Evolutionary conservation across 176 grass and related monocot genomes (phyloP).

Genomic region (Saccharum officinarum): DNA sequence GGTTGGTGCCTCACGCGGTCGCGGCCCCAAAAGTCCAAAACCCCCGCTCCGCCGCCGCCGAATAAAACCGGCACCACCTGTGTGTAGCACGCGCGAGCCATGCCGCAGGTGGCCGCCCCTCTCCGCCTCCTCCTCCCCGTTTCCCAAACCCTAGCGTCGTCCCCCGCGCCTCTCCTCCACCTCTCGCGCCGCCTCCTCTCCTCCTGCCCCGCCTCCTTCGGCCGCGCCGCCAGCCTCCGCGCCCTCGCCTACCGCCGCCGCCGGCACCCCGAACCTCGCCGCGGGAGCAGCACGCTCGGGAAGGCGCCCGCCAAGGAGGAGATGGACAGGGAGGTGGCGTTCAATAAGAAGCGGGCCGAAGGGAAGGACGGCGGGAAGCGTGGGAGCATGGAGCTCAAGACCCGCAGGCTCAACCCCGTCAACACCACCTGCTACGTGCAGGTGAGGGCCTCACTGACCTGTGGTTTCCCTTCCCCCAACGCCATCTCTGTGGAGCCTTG

Average conservation of each 20-base stretch:
- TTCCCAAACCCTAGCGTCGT: constrained; percentile 49
- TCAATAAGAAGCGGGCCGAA: constrained; percentile 76
- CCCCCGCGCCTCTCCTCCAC: constrained; percentile 52
- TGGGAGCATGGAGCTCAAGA: constrained; percentile 73
- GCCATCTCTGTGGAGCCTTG: not conserved
- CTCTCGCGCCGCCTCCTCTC: constrained; percentile 40
- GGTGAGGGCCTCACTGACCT: constrained; percentile 26
- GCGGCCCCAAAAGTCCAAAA: constrained; percentile 28
- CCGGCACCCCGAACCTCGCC: constrained; percentile 33
- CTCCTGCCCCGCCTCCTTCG: not conserved
- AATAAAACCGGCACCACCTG: constrained; percentile 28
- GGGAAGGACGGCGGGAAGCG: constrained; percentile 66
- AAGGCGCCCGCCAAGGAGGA: constrained; percentile 38
- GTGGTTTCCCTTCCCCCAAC: not conserved
- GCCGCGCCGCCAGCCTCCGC: constrained; percentile 30
- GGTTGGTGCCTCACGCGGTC: not conserved
- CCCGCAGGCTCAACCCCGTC: constrained; percentile 85
- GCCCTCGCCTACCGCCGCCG: constrained; percentile 37
- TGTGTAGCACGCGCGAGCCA: constrained; percentile 9
- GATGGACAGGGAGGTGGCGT: constrained; percentile 48
- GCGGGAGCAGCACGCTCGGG: constrained; percentile 51
- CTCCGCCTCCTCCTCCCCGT: constrained; percentile 44
- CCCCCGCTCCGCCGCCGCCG: not conserved
- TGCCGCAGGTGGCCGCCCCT: constrained; percentile 42
- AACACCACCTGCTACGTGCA: constrained; percentile 91